phyloP scores from a whole-genome alignment of 2,329 filamentous ascomycete species.

The Drechslera avenae region DNA sequence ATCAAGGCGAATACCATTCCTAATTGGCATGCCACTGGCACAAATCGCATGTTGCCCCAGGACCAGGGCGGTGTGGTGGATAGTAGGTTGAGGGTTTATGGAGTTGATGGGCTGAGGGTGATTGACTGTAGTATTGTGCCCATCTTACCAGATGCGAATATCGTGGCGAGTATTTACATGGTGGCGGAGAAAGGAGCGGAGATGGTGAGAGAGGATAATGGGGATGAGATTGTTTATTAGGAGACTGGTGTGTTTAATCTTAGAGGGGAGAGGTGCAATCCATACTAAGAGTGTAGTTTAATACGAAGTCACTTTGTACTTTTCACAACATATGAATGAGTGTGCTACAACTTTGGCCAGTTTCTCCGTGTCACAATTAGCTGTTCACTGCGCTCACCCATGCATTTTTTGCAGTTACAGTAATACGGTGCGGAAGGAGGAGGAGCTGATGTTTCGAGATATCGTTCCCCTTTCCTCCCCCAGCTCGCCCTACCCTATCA shows the following conservation, averaged over 20 bases:
- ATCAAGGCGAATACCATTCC: slow-evolving; percentile 31
- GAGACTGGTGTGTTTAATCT: neutral
- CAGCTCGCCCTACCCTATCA: too few species aligned
- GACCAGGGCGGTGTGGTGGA: slow-evolving; percentile 43
- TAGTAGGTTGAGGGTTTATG: slow-evolving; percentile 37
- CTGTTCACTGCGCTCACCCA: too few species aligned
- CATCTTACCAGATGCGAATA: slow-evolving; percentile 30
- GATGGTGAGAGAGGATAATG: slow-evolving; percentile 32
- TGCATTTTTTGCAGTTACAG: too few species aligned
- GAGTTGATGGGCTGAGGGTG: slow-evolving; percentile 38
- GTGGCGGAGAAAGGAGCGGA: slow-evolving; percentile 36
- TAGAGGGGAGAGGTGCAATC: too few species aligned
- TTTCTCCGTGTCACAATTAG: too few species aligned
- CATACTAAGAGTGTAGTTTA: too few species aligned
- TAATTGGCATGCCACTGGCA: slow-evolving; percentile 44
- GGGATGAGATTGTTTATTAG: slow-evolving; percentile 6
- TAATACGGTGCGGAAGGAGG: neutral
- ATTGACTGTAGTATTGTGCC: slow-evolving; percentile 43
- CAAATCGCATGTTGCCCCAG: slow-evolving; percentile 38
- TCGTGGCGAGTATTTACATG: slow-evolving; percentile 31
- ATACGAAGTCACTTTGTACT: too few species aligned
- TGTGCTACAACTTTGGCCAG: too few species aligned
- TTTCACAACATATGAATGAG: too few species aligned
- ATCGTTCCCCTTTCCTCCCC: too few species aligned
- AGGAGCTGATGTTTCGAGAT: neutral